These are phyloP conservation scores for Niveomyces coronatus DNA, from an alignment of 2,329 filamentous ascomycete genomes.

Conservation along the genomic window DNA sequence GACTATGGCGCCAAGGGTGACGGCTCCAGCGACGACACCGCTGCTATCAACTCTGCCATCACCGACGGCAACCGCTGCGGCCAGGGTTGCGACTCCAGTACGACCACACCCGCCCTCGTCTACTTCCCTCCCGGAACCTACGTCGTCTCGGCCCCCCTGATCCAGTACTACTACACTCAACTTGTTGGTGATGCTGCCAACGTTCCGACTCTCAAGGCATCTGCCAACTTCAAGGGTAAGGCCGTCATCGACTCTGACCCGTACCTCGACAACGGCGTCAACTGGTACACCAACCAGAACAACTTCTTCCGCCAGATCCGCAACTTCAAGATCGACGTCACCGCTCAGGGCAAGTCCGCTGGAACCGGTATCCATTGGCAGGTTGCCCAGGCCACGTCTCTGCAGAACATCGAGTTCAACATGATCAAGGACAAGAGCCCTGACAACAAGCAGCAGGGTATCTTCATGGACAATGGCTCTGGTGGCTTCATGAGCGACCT, in stretches of 20 bases:
- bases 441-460: constrained; percentile 60
- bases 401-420: constrained; percentile 74
- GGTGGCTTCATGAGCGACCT: constrained; percentile 79
- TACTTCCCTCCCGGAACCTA: constrained; percentile 92
- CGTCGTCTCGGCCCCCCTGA: constrained; percentile 64
- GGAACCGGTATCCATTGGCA: constrained; percentile 77
- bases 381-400: constrained; percentile 69
- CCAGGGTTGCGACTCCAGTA: constrained; percentile 70
- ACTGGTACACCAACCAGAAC: constrained; percentile 73
- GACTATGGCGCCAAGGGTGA: constrained; percentile 65
- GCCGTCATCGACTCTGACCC: constrained; percentile 84
- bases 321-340: constrained; percentile 73
- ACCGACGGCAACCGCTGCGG: constrained; percentile 71
- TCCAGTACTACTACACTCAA: constrained; percentile 89
- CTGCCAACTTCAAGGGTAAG: constrained; percentile 66
- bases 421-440: constrained; percentile 58
- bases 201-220: constrained; percentile 65
- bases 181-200: constrained; percentile 70
- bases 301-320: constrained; percentile 79
- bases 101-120: constrained; percentile 72
- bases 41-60: constrained; percentile 78
- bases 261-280: constrained; percentile 57
- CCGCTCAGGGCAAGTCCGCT: constrained; percentile 45
- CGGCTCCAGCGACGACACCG: constrained; percentile 69
- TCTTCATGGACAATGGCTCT: constrained; percentile 79